Base-by-base conservation (phyloP, 164 flowering plant species). In the Cinnamomum chago region DNA sequence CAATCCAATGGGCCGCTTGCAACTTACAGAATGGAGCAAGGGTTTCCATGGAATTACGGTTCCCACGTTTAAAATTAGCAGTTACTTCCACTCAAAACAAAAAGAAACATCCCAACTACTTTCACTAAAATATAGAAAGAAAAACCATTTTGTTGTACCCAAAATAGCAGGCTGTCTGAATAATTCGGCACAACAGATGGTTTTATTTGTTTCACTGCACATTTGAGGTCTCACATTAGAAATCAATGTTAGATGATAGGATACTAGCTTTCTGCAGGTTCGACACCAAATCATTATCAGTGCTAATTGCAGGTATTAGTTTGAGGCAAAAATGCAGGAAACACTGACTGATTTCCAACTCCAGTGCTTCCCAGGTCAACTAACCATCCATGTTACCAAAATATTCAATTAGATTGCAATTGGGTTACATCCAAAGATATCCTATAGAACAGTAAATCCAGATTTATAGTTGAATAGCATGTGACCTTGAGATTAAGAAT, bases 81-180 rank as follows among this genome's bases (percentile, higher is more conserved):
- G 76, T 81, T 82, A 62, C 72, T 73, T 68, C 79, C 82, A 77
- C 64, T 55, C n/a, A 55, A 5, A 55, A 20, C 20, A 55, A 55
- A 18, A 55, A 55, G 60, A 55, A 55, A 55, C 7, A 55, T 17
- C 20, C 47, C n/a, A 33, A 30, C 69, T 30, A 64, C 24, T 28
- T 5, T 20, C 47, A 67, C n/a, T 67, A 9, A 28, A 67, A 2
- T 25, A 27, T 25, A 27, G n/a, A 30, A 35, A 67, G 24, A 67
- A 5, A 22, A 40, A 40, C 20, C 60, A 55, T 55, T 55, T 55
- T 15, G 20, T 4, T 55, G 17, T 55, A 14, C 60, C n/a, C 60
- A 15, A 55, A 15, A 55, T 55, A 15, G 60, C 60, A 55, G n/a
- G 5, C 17, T 15, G 60, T 55, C n/a, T 17, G 60, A 20, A 55